phyloP scores from a whole-genome alignment of 768 basidiomycete genomes.

The Symmetrospora coprosmae region DNA sequence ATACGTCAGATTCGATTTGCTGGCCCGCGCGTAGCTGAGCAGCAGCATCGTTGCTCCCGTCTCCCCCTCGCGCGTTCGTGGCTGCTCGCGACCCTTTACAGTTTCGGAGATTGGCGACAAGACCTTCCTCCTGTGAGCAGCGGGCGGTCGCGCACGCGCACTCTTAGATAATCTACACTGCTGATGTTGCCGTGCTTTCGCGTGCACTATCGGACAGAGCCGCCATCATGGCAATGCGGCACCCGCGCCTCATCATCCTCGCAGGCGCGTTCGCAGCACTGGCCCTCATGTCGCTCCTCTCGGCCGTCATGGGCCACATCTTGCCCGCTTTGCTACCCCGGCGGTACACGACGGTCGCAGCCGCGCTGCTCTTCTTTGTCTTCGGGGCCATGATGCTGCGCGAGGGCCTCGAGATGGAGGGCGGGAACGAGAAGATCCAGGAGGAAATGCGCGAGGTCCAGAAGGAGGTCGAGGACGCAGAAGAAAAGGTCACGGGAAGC shows the following conservation, averaged over 20 bases:
- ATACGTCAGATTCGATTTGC: too few species aligned
- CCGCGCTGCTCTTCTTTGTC: slow-evolving; percentile 68
- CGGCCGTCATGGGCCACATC: slow-evolving; percentile 81
- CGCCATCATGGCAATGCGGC: slow-evolving; percentile 71
- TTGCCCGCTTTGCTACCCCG: slow-evolving; percentile 68
- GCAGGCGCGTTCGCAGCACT: slow-evolving; percentile 74
- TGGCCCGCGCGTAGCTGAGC: too few species aligned
- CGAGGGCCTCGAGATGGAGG: slow-evolving; percentile 65
- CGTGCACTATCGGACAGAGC: too few species aligned
- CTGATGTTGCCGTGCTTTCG: too few species aligned
- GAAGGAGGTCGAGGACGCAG: slow-evolving; percentile 73
- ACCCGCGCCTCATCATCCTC: slow-evolving; percentile 69
- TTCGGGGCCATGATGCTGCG: slow-evolving; percentile 81
- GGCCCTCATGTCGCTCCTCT: slow-evolving; percentile 81
- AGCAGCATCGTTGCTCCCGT: too few species aligned
- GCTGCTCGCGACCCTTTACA: too few species aligned
- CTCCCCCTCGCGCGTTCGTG: too few species aligned
- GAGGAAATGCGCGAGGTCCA: slow-evolving; percentile 95
- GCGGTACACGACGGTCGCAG: slow-evolving; percentile 54
- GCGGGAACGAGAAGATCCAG: slow-evolving; percentile 61
- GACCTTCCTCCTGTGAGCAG: slow-evolving; percentile 52
- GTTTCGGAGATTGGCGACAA: slow-evolving; percentile 37
- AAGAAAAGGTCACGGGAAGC: slow-evolving; percentile 41
- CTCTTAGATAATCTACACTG: background rate
- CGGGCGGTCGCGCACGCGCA: background rate